Conservation (phyloP, 495 filamentous ascomycete species). For the Aspergillus diversus region DNA sequence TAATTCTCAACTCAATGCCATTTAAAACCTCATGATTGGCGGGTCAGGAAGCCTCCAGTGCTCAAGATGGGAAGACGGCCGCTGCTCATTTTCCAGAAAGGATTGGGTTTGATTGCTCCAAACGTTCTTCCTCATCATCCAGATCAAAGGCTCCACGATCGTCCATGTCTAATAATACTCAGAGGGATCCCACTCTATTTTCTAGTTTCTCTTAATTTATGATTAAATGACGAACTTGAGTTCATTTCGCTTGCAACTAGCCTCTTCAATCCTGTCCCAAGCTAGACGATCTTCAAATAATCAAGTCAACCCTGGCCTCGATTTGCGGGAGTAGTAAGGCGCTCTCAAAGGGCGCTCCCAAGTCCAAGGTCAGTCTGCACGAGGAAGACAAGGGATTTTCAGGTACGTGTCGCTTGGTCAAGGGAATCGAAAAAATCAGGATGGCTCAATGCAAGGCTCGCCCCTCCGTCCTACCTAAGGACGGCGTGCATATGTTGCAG, state of each 20-base stretch:
- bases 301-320: too few relatives aligned
- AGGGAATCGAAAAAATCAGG: slow-evolving; percentile 1
- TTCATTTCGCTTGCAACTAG: slow-evolving; percentile 13
- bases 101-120: slow-evolving; percentile 19
- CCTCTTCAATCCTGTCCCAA: neutral
- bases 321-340: neutral
- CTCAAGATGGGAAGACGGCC: slow-evolving; percentile 21
- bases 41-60: slow-evolving; percentile 18
- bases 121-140: slow-evolving; percentile 21
- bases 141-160: slow-evolving; percentile 23
- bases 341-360: neutral
- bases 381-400: slow-evolving; percentile 10
- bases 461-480: slow-evolving; percentile 19
- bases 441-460: slow-evolving; percentile 23
- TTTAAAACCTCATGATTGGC: slow-evolving; percentile 32
- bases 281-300: too few relatives aligned
- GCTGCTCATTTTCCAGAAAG: slow-evolving; percentile 20
- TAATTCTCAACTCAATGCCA: slow-evolving; percentile 24
- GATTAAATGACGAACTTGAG: slow-evolving; percentile 14
- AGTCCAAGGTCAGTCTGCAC: neutral
- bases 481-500: slow-evolving; percentile 18
- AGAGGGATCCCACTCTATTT: slow-evolving; percentile 1
- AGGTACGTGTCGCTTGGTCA: slow-evolving; percentile 8
- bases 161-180: slow-evolving; percentile 11
- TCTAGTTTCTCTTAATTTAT: neutral